These are phyloP conservation scores for Oryza officinalis DNA, from an alignment of 176 grass and related monocot genomes.

Conservation along the genomic window DNA sequence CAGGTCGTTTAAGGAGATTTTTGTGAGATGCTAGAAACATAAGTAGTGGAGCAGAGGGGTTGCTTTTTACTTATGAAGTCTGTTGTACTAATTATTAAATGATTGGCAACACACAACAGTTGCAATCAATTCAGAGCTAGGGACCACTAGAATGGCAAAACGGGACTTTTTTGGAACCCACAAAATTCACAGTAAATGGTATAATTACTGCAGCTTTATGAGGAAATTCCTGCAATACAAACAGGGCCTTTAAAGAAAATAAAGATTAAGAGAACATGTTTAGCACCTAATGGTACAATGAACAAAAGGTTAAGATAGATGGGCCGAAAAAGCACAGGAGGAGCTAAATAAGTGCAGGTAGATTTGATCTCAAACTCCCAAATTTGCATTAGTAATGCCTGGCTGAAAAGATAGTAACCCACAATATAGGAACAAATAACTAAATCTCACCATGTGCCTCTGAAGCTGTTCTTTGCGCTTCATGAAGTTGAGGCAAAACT, in stretches of 20 bases:
- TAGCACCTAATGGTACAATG: background rate
- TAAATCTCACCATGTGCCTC: conserved; percentile 88
- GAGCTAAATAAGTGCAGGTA: background rate
- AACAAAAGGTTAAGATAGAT: background rate
- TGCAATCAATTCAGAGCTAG: background rate
- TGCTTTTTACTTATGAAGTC: conserved; percentile 10
- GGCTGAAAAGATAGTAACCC: background rate
- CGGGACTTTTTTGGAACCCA: background rate
- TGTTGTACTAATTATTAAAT: conserved; percentile 14
- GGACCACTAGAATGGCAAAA: background rate
- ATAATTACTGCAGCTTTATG: background rate
- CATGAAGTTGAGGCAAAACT: conserved; percentile 99
- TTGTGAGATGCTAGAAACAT: background rate
- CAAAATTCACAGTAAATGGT: background rate
- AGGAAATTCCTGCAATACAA: background rate
- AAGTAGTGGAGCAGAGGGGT: background rate
- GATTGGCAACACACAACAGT: background rate
- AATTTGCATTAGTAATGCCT: conserved; percentile 6
- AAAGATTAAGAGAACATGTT: background rate
- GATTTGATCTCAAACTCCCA: background rate
- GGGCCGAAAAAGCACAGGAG: background rate
- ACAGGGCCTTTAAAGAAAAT: background rate
- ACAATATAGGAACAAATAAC: conserved; percentile 3
- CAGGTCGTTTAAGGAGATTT: background rate
- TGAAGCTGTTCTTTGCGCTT: conserved; percentile 99